Evolutionary conservation across 441 rosid species (phyloP).

Genomic region (Euphorbia celastroides): DNA sequence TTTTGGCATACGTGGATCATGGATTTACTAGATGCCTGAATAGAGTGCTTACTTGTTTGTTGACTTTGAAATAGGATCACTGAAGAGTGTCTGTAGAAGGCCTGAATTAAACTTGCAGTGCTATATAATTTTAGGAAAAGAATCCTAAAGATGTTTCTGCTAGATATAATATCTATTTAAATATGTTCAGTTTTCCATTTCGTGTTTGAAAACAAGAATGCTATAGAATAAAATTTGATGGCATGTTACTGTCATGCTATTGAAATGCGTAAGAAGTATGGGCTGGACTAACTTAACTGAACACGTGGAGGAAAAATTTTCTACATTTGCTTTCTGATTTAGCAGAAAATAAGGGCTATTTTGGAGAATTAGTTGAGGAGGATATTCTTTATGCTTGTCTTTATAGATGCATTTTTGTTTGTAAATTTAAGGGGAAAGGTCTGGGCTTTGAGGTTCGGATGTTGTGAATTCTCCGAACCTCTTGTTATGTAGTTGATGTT

Average conservation of each 20-base stretch:
- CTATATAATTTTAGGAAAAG: background rate
- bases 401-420: too few species aligned
- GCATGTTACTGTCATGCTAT: background rate
- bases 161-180: background rate
- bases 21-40: background rate
- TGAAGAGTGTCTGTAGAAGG: background rate
- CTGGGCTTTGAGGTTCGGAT: too few species aligned
- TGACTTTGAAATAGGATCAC: background rate
- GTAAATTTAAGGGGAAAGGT: too few species aligned
- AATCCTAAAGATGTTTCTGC: background rate
- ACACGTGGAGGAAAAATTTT: background rate
- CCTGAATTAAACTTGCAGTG: conserved; percentile 1
- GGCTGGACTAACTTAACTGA: background rate
- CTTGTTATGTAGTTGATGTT: too few species aligned
- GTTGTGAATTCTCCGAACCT: too few species aligned
- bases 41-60: background rate
- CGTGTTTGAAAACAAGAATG: background rate
- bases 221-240: background rate
- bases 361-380: too few species aligned
- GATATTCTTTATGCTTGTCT: too few species aligned
- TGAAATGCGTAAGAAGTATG: background rate
- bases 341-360: background rate
- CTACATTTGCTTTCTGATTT: background rate
- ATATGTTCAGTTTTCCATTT: background rate
- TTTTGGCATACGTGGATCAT: background rate